Evolutionary conservation across 805 yeast genomes (phyloP).

Genomic region (Kodamaea sagamina): DNA sequence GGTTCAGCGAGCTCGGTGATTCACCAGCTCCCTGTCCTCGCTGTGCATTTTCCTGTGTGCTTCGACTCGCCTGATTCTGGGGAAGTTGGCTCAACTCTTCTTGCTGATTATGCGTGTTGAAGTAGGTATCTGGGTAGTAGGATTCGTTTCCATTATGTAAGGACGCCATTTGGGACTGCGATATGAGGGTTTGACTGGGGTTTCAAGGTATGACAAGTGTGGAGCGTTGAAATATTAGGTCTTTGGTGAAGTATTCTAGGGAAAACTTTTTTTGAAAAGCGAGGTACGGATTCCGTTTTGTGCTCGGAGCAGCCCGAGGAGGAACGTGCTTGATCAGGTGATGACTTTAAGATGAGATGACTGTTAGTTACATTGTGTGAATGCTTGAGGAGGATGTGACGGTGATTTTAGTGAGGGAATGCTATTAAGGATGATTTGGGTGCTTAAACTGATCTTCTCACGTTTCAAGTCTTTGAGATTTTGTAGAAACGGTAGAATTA

Average conservation of each 20-base stretch:
- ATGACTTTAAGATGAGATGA: no score
- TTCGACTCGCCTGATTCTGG: neutral
- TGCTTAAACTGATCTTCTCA: no score
- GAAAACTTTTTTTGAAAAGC: constrained; percentile 9
- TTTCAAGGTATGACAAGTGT: neutral
- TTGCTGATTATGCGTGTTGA: constrained; percentile 9
- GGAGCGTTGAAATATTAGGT: neutral
- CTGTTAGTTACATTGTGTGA: no score
- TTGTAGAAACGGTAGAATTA: no score
- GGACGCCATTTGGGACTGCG: constrained; percentile 19
- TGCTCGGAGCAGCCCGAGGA: no score
- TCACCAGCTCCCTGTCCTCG: constrained; percentile 12
- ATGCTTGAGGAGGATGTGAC: no score
- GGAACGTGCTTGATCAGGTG: no score
- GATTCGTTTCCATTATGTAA: constrained; percentile 21
- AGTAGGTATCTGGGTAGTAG: constrained; percentile 11
- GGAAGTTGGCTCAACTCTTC: constrained; percentile 7
- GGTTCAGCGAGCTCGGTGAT: constrained; percentile 15
- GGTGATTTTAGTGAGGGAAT: no score
- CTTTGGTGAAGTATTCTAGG: neutral
- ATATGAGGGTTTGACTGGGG: neutral
- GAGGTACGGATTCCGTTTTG: no score
- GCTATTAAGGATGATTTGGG: no score
- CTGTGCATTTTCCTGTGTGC: neutral
- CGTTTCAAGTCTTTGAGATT: no score